Base-by-base conservation (phyloP, 116 monocot species). In the Trichopus zeylanicus region DNA sequence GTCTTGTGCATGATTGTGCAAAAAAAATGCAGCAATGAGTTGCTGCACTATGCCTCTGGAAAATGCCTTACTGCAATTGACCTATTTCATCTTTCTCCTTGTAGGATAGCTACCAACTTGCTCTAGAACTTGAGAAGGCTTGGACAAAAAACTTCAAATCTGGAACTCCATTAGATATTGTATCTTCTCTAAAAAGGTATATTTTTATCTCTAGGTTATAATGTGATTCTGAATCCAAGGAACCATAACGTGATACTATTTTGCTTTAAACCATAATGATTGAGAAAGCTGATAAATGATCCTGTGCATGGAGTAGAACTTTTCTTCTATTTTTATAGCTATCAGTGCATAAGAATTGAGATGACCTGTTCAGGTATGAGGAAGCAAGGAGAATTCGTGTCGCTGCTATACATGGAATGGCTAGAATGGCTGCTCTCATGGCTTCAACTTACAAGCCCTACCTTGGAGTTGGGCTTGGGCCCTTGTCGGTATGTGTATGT, bases 361-460 rank as follows among this genome's bases (percentile, higher is more conserved):
- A 22, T 49, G 49, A 4, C 0, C 37, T 47, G 70, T 70, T 31
- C 63, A 98, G 98, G 7, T 98, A 98, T 81, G 98, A 99, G 65
- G 61, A 76, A 53, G 88, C 82, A 69, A 88, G 98, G 85, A 75
- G 82, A 65, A 32, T 99, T n/a, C 84, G 98, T 63, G 98, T 99
- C 47, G 83, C 80, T 11, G 29, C 88, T 68, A 83, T 99, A 51
- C 81, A 92, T 76, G 91, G 85, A 66, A 69, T 99, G 81, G 98
- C 98, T 28, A 85, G 98, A 73, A 88, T 92, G 85, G 98, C 98
- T 68, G 98, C 98, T 63, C 75, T 74, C 9, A 99, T 99, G 98
- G 98, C 98, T 64, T 79, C 90, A 10, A 88, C 92, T 56, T 99
- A 99, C 61, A 77, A 71, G 51, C 83, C 98, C 13, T 99, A 99